phyloP scores from a whole-genome alignment of 352 stramenopile species.

The Globisporangium iwayamae region DNA sequence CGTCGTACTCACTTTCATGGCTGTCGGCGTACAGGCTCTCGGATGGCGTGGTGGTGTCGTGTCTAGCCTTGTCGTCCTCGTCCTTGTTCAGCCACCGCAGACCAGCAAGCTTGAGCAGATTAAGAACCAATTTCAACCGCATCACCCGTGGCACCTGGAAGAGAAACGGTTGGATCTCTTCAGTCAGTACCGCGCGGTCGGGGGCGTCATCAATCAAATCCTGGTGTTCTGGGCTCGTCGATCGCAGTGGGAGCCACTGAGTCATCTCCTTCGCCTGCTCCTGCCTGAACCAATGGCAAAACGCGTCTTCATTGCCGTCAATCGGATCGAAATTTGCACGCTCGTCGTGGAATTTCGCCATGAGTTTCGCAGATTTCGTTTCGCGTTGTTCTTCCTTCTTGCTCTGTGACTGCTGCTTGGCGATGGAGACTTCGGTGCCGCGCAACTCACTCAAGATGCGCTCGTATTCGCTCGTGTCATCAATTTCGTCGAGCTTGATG shows the following conservation, averaged over 20 bases:
- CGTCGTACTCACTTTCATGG: slow-evolving; percentile 24
- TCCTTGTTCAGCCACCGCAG: slow-evolving; percentile 24
- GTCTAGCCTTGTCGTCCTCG: not conserved
- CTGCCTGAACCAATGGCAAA: slow-evolving; percentile 40
- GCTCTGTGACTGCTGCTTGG: slow-evolving; percentile 24
- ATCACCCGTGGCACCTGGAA: slow-evolving; percentile 41
- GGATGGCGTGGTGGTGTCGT: not conserved
- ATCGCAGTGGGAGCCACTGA: slow-evolving; percentile 59
- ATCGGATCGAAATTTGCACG: slow-evolving; percentile 40
- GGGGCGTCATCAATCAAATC: slow-evolving; percentile 56
- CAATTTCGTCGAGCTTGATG: slow-evolving; percentile 55
- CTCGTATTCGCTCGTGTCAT: slow-evolving; percentile 70
- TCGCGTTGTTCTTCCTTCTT: slow-evolving; percentile 32
- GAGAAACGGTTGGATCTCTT: slow-evolving; percentile 80
- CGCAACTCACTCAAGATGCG: slow-evolving; percentile 70
- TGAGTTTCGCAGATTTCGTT: slow-evolving; percentile 13
- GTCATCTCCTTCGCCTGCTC: slow-evolving; percentile 34
- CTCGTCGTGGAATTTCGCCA: slow-evolving; percentile 49
- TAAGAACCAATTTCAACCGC: slow-evolving; percentile 30
- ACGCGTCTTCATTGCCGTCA: slow-evolving; percentile 26
- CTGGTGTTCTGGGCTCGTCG: slow-evolving; percentile 39
- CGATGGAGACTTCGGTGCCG: slow-evolving; percentile 34
- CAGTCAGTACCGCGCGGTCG: slow-evolving; percentile 56
- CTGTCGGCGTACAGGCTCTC: slow-evolving; percentile 38
- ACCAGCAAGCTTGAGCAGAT: slow-evolving; percentile 45